These are phyloP conservation scores for Paxillus rubicundulus DNA, from an alignment of 768 basidiomycete genomes.

Conservation along the genomic window DNA sequence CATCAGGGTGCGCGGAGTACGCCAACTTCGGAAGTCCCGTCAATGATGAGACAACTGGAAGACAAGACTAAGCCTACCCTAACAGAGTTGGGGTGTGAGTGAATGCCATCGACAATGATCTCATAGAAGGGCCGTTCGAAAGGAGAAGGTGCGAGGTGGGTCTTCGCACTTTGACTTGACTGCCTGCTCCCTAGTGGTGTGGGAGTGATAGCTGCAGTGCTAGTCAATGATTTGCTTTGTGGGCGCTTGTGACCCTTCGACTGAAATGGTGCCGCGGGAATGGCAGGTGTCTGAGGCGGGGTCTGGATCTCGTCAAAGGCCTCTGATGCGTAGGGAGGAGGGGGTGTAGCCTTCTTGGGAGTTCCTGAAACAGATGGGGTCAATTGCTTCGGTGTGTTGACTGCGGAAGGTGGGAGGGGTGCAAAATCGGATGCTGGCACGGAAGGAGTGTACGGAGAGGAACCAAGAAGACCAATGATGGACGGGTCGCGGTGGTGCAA, in stretches of 20 bases:
- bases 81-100: slow-evolving; percentile 88
- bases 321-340: slow-evolving; percentile 43
- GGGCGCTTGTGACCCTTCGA: neutral
- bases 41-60: neutral
- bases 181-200: slow-evolving; percentile 18
- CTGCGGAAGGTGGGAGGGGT: slow-evolving; percentile 17
- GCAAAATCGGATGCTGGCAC: slow-evolving; percentile 34
- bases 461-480: slow-evolving; percentile 84
- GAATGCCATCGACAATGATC: slow-evolving; percentile 88
- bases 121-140: slow-evolving; percentile 81
- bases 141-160: slow-evolving; percentile 41
- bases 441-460: slow-evolving; percentile 60
- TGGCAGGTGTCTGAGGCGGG: slow-evolving; percentile 51
- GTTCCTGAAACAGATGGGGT: slow-evolving; percentile 3
- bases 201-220: slow-evolving; percentile 8
- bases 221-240: neutral
- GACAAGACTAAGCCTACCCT: slow-evolving; percentile 48
- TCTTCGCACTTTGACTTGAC: slow-evolving; percentile 42
- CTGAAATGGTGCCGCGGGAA: slow-evolving; percentile 14
- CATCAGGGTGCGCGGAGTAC: slow-evolving; percentile 78
- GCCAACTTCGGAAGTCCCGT: slow-evolving; percentile 53
- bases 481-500: slow-evolving; percentile 89
- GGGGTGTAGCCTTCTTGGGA: slow-evolving; percentile 14
- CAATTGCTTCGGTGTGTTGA: slow-evolving; percentile 12
- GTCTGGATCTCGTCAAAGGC: slow-evolving; percentile 60